Evolutionary conservation across 139 green algal species (phyloP), one percentile per base, ranked within the genome.

Genomic region (Micractinium conductrix): DNA sequence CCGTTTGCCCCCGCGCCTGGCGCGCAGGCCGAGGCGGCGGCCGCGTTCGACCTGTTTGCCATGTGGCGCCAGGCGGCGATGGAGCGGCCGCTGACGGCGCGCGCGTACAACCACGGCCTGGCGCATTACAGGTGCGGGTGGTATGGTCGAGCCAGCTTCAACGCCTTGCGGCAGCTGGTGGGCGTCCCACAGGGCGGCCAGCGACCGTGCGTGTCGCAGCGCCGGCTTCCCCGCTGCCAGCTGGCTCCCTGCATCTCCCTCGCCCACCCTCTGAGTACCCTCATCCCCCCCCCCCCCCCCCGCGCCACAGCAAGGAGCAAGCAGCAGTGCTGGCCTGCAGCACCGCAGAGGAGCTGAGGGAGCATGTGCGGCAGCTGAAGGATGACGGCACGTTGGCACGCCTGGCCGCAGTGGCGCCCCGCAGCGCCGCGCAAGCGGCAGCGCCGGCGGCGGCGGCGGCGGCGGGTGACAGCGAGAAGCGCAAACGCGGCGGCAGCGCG

Each of bases 31-130:
- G 55, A 81, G 38, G 75, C 75, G 3, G 75, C 75, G 7, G 75
- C 75, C 9, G 75, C 75, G 28, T 26, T 14, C 14, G 75, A 81
- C 53, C 55, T 81, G 75, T 38, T 81, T 37, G 28, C 28, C 38
- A 28, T 81, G 35, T 81, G 75, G 75, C 53, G 55, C 37, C 75
- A 81, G 55, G 35, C 35, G 26, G 5, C 45, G 75, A 22, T 71
- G 75, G 55, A 38, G 2, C 71, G 71, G 75, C 53, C 40, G 37
- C 53, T 71, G 24, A 70, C 60, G 2, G 53, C 55, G 1, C 30
- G 37, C 37, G 40, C 40, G 21, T 81, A 81, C 76, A 82, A 82
- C 14, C 76, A 60, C 7, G 76, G 76, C 14, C 58, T 82, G 38
- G 55, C 55, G 24, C 76, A 58, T 38, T 82, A 73, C 76, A 73